Conservation (phyloP, 805 yeast species). For the Wickerhamiella lipophila region DNA sequence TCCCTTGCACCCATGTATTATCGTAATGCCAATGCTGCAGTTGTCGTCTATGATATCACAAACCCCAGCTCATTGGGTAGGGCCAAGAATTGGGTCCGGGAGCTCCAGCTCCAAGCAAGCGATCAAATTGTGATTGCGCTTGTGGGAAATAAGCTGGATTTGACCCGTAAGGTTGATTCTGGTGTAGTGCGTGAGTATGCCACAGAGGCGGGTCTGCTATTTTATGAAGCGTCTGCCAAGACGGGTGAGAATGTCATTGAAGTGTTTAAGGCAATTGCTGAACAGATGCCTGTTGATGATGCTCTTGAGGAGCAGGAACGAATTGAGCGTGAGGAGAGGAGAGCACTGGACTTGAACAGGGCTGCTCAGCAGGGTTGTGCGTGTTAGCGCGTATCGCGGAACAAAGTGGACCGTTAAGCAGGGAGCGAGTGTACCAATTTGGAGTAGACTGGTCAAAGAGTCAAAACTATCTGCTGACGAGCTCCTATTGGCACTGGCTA, state of each 20-base stretch:
- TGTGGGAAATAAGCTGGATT: conserved; percentile 77
- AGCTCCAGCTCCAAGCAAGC: conserved; percentile 71
- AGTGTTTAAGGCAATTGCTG: conserved; percentile 36
- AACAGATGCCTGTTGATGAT: conserved; percentile 36
- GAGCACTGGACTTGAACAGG: conserved; percentile 19
- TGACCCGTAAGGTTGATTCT: conserved; percentile 37
- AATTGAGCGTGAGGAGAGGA: conserved; percentile 19
- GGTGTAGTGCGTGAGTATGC: conserved; percentile 39
- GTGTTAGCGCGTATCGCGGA: conserved; percentile 22
- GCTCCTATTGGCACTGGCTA: no score
- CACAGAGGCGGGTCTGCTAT: conserved; percentile 38
- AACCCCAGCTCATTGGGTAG: conserved; percentile 54
- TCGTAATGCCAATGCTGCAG: conserved; percentile 68
- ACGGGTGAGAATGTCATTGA: conserved; percentile 48
- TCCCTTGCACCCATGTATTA: conserved; percentile 76
- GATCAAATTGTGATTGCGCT: conserved; percentile 65
- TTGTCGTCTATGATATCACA: conserved; percentile 77
- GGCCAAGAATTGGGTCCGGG: conserved; percentile 86
- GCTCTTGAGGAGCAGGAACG: conserved; percentile 22
- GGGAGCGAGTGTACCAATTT: no score
- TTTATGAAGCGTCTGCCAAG: conserved; percentile 57
- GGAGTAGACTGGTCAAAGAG: no score
- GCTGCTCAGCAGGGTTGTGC: conserved; percentile 25
- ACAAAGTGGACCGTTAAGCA: no score
- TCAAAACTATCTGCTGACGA: no score